phyloP scores from a whole-genome alignment of 2,329 filamentous ascomycete genomes.

The Capronia americana region DNA sequence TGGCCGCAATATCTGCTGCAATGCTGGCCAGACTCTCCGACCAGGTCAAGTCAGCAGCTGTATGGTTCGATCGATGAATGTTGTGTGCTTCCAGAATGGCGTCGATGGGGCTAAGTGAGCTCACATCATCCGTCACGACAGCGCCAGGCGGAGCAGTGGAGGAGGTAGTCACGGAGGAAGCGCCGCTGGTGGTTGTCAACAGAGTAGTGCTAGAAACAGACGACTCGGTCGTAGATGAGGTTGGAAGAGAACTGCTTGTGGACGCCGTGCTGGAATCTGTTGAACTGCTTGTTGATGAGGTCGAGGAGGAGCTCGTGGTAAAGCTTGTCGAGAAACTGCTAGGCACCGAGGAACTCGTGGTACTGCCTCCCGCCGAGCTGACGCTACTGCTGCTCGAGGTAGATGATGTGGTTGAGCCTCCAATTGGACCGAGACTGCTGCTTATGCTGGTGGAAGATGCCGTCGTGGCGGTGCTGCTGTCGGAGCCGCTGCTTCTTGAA shows the following conservation, averaged over 20 bases:
- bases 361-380: neutral
- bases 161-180: conserved; percentile 2
- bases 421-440: conserved; percentile 4
- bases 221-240: conserved; percentile 5
- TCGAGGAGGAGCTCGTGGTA: neutral
- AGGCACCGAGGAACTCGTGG: neutral
- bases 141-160: conserved; percentile 46
- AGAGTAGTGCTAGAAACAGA: conserved; percentile 4
- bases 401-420: conserved; percentile 8
- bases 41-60: conserved; percentile 70
- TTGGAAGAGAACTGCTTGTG: neutral
- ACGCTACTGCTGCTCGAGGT: neutral
- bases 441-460: neutral
- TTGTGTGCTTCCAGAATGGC: conserved; percentile 75
- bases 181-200: conserved; percentile 9
- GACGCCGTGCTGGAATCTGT: neutral
- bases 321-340: conserved; percentile 2
- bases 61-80: conserved; percentile 82
- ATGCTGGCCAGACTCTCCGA: conserved; percentile 66
- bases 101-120: conserved; percentile 37
- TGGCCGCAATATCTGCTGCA: conserved; percentile 67
- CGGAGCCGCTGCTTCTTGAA: neutral
- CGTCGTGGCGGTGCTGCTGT: neutral
- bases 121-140: conserved; percentile 45
- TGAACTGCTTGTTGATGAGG: conserved; percentile 4